Base-by-base conservation (phyloP, 2,329 filamentous ascomycete species). In the Colletotrichum tabaci region DNA sequence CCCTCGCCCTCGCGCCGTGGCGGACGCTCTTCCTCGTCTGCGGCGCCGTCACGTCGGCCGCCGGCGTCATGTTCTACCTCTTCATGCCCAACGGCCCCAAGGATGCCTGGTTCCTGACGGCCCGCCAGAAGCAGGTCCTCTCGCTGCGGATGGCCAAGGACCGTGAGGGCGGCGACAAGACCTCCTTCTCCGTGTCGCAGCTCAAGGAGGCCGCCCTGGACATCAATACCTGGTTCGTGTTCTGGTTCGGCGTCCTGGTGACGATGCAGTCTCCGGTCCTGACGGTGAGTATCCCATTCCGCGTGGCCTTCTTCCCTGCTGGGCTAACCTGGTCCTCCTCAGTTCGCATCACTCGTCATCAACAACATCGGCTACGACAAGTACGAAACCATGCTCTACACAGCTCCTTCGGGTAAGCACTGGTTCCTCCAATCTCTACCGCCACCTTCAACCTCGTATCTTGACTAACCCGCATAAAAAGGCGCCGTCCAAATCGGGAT, bases 291-390 rank as follows among this genome's bases (percentile, higher is more conserved):
- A 0, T 2, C 9, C 2, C 38, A n/a, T 18, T 5, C 7, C 8
- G 15, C 10, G 9, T 3, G 6, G 2, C 1, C 13, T 7, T n/a
- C 1, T 1, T 9, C 16, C 7, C 8, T 35, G 30, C 8, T 0
- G 2, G 21, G 15, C 44, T 67, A 50, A 68, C 50, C 52, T 3
- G 2, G 26, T 7, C 1, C 0, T 2, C 50, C 47, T 10, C 62
- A 84, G 76, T 88, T 88, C 71, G 84, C 85, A 1, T 86, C 84
- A 0, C 80, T 87, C 6, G 82, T 88, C 23, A 88, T 88, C 75
- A 83, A 84, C 55, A 79, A 77, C 13, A 80, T 87, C 7, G 84
- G 84, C 1, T 86, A 86, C 75, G 77, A 79, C 53, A 79, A 82
- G 21, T 81, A 80, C 18, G 76, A 86, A 23, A 87, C 86, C 1